Conservation (phyloP, 257 asterid species). For the Petrea volubilis region DNA sequence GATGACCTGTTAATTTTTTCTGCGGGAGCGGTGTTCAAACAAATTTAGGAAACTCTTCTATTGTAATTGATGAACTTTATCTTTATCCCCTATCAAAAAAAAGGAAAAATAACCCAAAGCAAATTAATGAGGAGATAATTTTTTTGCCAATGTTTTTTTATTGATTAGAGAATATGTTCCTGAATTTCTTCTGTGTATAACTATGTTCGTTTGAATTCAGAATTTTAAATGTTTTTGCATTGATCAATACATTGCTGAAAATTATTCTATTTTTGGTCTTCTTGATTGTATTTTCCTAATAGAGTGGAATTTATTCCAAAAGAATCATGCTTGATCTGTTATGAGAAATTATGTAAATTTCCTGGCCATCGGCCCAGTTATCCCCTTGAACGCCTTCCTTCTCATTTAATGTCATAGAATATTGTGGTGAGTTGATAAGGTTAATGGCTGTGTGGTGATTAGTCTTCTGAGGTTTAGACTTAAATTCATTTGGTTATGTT, state of each 20-base stretch:
- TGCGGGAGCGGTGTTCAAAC: conserved; percentile 1
- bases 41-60: conserved; percentile 1
- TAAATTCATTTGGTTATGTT: background rate
- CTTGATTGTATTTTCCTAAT: conserved; percentile 8
- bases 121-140: background rate
- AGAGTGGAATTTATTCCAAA: background rate
- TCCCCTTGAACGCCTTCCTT: conserved; percentile 1
- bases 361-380: background rate
- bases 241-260: background rate
- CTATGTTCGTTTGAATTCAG: conserved; percentile 4
- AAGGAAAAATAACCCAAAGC: background rate
- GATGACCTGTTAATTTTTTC: background rate
- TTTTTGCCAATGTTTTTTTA: background rate
- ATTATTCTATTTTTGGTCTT: background rate
- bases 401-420: background rate
- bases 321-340: background rate
- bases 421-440: conserved; percentile 8
- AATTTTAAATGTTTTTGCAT: background rate
- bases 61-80: background rate
- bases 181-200: background rate
- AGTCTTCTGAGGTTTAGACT: conserved; percentile 6
- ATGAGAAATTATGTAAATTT: background rate
- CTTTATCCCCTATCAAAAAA: background rate
- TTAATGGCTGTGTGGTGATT: background rate
- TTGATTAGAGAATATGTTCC: background rate